Conservation (phyloP, 2,329 filamentous ascomycete genomes). For the Ophiosphaerella narmari region DNA sequence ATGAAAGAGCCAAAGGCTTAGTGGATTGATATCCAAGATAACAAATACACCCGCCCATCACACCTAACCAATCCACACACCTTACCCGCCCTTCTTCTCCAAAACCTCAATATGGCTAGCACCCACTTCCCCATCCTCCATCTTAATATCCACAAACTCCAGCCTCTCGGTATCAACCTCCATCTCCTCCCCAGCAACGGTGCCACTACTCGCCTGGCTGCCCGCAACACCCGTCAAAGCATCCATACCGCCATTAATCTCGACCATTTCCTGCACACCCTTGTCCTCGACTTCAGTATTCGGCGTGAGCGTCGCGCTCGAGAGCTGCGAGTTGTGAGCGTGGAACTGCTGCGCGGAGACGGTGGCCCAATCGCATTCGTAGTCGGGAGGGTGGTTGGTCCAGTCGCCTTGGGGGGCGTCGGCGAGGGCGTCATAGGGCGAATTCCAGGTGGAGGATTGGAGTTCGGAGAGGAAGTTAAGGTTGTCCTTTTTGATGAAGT, state of each 20-base stretch:
- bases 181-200: slow-evolving; percentile 28
- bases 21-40: no score
- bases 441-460: slow-evolving; percentile 24
- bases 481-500: slow-evolving; percentile 58
- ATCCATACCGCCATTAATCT: slow-evolving; percentile 28
- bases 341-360: slow-evolving; percentile 27
- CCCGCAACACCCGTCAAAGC: slow-evolving; percentile 22
- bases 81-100: slow-evolving; percentile 31
- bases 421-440: slow-evolving; percentile 9
- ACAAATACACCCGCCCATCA: no score
- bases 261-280: slow-evolving; percentile 30
- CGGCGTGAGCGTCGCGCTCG: slow-evolving; percentile 40
- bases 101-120: slow-evolving; percentile 26
- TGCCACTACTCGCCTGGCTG: slow-evolving; percentile 26
- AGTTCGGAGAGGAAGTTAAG: slow-evolving; percentile 39
- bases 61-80: slow-evolving; percentile 4
- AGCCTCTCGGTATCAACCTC: slow-evolving; percentile 21
- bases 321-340: slow-evolving; percentile 22
- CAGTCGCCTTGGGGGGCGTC: slow-evolving; percentile 18
- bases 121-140: slow-evolving; percentile 24
- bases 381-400: slow-evolving; percentile 14
- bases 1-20: no score
- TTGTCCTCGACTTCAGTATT: slow-evolving; percentile 36
- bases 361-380: slow-evolving; percentile 26
- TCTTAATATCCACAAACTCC: slow-evolving; percentile 27